Conservation (phyloP, 441 rosid genomes). For the Populus trichocarpa region DNA sequence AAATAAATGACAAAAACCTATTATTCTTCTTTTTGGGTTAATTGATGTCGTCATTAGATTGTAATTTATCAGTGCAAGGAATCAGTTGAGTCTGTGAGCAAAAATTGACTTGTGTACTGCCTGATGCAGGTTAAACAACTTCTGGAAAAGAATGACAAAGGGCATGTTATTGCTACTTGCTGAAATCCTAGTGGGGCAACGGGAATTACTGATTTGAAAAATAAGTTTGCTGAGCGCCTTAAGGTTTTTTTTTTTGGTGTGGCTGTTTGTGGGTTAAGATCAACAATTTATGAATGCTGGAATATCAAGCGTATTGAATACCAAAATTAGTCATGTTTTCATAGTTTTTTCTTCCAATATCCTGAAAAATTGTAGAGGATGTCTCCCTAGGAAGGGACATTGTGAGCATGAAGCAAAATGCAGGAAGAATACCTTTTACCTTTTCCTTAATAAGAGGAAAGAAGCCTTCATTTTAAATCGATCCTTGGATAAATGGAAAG, state of each 20-base stretch:
- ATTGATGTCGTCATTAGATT: not conserved
- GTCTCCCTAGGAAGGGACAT: not conserved
- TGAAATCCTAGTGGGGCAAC: constrained; percentile 61
- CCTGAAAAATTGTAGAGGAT: not conserved
- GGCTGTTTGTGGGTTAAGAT: not conserved
- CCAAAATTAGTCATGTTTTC: not conserved
- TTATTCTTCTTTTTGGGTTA: not conserved
- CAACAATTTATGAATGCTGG: not conserved
- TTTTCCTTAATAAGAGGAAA: not conserved
- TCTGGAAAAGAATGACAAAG: constrained; percentile 57
- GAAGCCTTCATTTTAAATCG: not conserved
- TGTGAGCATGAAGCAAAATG: not conserved
- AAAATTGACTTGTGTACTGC: constrained; percentile 11
- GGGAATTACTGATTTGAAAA: constrained; percentile 59
- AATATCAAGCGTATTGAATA: not conserved
- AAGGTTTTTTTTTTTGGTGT: not conserved
- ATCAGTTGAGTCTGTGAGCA: not conserved
- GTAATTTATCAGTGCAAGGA: constrained; percentile 4
- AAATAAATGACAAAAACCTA: not conserved
- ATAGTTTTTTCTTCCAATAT: not conserved
- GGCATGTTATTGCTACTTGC: constrained; percentile 81
- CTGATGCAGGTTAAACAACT: constrained; percentile 60
- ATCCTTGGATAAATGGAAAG: not conserved
- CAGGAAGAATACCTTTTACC: not conserved
- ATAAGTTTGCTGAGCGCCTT: constrained; percentile 60